Percentiles rank a stretch among this genome's conserved stretches.
Conservation (phyloP, 1,139 yeast genomes). For the Yamadazyma buinensis region DNA sequence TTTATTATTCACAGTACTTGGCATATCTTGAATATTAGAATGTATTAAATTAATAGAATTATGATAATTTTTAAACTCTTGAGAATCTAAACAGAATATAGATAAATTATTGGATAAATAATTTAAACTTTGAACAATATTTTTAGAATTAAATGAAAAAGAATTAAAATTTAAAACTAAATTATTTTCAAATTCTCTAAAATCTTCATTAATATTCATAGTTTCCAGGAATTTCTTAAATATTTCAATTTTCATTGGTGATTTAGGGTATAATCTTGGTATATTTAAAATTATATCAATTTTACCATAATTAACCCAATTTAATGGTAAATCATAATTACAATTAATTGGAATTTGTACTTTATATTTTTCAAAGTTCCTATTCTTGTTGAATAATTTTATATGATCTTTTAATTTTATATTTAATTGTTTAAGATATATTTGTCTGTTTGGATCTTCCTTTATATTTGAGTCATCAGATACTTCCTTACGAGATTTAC, state of each 20-base stretch:
- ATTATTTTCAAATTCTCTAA: constrained; percentile 21
- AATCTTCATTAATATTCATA: constrained; percentile 17
- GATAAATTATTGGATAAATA: constrained; percentile 28
- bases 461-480: neutral
- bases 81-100: constrained; percentile 17
- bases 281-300: constrained; percentile 20
- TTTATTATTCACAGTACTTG: no score
- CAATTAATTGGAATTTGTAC: constrained; percentile 18
- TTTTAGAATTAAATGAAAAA: constrained; percentile 14
- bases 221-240: constrained; percentile 23
- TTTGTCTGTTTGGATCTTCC: constrained; percentile 15
- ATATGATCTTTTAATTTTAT: constrained; percentile 20
- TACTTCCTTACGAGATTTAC: constrained; percentile 1
- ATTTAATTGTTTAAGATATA: constrained; percentile 20
- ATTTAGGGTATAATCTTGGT: constrained; percentile 21
- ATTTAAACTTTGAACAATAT: constrained; percentile 24
- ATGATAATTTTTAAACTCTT: constrained; percentile 14
- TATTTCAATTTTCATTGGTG: constrained; percentile 16
- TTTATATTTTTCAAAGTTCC: constrained; percentile 20
- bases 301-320: constrained; percentile 18
- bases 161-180: constrained; percentile 19
- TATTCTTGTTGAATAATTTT: constrained; percentile 25
- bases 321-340: constrained; percentile 15
- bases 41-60: constrained; percentile 2
- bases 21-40: no score